Evolutionary conservation across 805 yeast species (phyloP), one percentile per base, ranked within the genome.

Genomic region (Myxozyma sirexii): DNA sequence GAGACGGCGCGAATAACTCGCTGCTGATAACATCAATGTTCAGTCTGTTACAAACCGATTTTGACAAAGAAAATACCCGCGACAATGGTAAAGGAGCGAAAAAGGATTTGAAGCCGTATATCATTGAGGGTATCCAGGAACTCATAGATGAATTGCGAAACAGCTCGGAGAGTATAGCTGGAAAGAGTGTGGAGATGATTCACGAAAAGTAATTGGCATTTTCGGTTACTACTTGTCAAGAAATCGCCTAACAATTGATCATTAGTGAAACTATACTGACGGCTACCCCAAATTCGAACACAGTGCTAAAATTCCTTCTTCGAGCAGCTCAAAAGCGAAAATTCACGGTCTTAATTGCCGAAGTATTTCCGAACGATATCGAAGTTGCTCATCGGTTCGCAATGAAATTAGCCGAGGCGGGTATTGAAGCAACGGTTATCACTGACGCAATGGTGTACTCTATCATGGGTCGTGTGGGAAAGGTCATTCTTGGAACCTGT

Each of bases 401-500:
- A 23, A 83, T 84, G 68, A 83, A 82, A 57, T 80, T 94, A 64
- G 87, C 96, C 0, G 87, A 84, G 57, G 90, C 93, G 57, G 89
- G 92, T 54, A 90, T 94, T 47, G 96, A 91, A 64, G 86, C 97
- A 1, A 88, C 92, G 1, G 82, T 94, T 56, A 88, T 94, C 37
- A 97, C 99, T 1, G 99, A 94, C 71, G 82, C 96, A 4, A 87
- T 96, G 26, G 91, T 87, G 0, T 90, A 87, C 74, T 97, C 99
- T 0, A 90, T 94, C 48, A 94, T 94, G 98, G 88, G 97, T 39
- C 80, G 97, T 65, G 98, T 94, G 4, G 97, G 97, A 45, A 96
- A 96, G 73, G 99, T 94, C 31, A 84, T 94, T 60, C 83, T 96
- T 55, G 97, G 98, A 39, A 87, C 98, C 4, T 82, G 88, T 62